Conservation (phyloP, 1,284 basidiomycete genomes). For the Fistulinella staudtii region DNA sequence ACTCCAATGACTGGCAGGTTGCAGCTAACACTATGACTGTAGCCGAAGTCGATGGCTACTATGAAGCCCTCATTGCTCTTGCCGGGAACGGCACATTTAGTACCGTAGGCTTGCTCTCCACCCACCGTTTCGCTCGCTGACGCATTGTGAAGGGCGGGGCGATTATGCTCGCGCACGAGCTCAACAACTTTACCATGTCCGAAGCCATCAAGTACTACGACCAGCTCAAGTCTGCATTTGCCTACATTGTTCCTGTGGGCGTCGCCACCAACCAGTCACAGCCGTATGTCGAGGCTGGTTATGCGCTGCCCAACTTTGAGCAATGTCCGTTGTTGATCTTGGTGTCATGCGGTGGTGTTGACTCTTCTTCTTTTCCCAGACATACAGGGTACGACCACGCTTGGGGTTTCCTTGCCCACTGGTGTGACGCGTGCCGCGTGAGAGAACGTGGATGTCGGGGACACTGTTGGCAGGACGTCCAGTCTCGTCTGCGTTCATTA, state of each 20-base stretch:
- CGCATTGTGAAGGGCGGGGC: conserved; percentile 35
- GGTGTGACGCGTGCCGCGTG: no score
- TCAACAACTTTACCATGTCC: conserved; percentile 49
- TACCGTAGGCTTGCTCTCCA: conserved; percentile 23
- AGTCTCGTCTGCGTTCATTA: no score
- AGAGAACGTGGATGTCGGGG: no score
- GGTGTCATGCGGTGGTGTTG: neutral
- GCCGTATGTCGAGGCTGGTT: conserved; percentile 45
- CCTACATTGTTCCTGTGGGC: conserved; percentile 47
- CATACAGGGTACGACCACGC: conserved; percentile 24
- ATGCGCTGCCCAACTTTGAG: conserved; percentile 39
- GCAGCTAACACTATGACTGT: conserved; percentile 43
- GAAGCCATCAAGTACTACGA: conserved; percentile 43
- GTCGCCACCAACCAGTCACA: conserved; percentile 44
- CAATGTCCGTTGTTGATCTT: conserved; percentile 45
- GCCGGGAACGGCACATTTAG: conserved; percentile 40
- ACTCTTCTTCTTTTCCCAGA: conserved; percentile 10
- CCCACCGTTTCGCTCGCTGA: neutral
- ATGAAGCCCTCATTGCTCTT: conserved; percentile 37
- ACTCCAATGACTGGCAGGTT: conserved; percentile 68
- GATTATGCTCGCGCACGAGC: conserved; percentile 48
- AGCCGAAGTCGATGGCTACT: conserved; percentile 40
- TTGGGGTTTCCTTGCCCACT: no score
- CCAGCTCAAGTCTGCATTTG: conserved; percentile 40
- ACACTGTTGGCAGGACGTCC: no score